Evolutionary conservation across 2,329 filamentous ascomycete genomes (phyloP).

Genomic region (Colletotrichum echinochloae): DNA sequence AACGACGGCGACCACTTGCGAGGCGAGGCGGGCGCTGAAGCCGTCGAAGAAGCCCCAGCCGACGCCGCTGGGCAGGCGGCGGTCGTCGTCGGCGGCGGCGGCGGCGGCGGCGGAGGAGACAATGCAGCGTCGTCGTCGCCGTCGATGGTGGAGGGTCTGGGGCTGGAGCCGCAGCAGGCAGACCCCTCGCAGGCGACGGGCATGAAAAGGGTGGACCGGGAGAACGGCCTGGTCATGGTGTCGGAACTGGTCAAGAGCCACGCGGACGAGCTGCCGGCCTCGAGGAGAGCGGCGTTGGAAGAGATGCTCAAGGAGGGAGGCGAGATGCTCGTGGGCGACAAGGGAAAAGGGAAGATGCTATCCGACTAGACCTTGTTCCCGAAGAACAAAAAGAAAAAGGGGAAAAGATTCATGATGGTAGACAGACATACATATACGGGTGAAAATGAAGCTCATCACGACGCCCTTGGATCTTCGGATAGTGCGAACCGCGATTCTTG

Average conservation of each 20-base stretch:
- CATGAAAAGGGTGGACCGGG: slow-evolving; percentile 66
- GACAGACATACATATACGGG: no score
- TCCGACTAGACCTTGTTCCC: no score
- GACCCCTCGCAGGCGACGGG: slow-evolving; percentile 57
- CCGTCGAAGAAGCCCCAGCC: not conserved
- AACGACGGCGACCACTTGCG: no score
- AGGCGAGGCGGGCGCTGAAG: no score
- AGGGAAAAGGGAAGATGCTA: slow-evolving; percentile 37
- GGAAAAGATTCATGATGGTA: not conserved
- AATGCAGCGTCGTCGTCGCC: no score
- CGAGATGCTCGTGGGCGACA: slow-evolving; percentile 53
- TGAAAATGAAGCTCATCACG: not conserved
- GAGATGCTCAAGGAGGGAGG: slow-evolving; percentile 64
- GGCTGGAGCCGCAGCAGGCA: slow-evolving; percentile 61
- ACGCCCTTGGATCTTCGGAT: not conserved
- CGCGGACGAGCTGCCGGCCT: slow-evolving; percentile 54
- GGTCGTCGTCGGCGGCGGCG: slow-evolving; percentile 4
- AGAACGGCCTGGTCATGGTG: slow-evolving; percentile 71
- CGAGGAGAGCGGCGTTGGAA: slow-evolving; percentile 57
- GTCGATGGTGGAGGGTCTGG: slow-evolving; percentile 50
- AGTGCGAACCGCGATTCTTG: not conserved
- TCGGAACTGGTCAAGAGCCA: slow-evolving; percentile 64
- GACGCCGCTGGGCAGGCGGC: not conserved
- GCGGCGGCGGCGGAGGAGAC: no score
- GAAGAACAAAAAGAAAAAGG: not conserved